Evolutionary conservation across 257 asterid genomes (phyloP), one percentile per base, ranked within the genome.

Genomic region (Ophiorrhiza pumila): DNA sequence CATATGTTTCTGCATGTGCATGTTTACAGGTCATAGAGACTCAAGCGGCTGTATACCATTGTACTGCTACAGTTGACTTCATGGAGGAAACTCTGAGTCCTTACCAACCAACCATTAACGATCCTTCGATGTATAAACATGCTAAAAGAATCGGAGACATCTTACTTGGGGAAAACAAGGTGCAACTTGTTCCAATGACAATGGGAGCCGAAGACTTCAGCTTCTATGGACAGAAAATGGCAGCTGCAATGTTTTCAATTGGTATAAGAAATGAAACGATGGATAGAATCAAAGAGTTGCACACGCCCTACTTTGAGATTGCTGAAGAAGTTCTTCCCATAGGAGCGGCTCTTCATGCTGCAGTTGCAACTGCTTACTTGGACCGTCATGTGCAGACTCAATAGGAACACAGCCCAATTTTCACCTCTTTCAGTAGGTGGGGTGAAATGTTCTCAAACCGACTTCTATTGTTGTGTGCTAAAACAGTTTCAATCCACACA

Each of bases 191-290:
- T 35, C 69, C 77, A 0, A 72, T 76, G 76, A 39, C 49, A 0
- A 87, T 88, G 98, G 98, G 86, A 47, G 91, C 98, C 0, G 98
- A 93, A 83, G 97, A 93, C 75, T 93, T 93, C 89, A 85, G 97
- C 73, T 91, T 91, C 79, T 93, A 88, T 29, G 77, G 91, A 8
- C 85, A 87, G 76, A 89, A 84, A 74, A 82, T 85, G 71, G 78
- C 89, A 0, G 92, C 96, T 6, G 84, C 97, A 4, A 79, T 89
- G 78, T 91, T 84, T 57, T 12, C 27, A 47, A 85, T 90, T 4
- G 96, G 96, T 1, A 34, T 69, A 1, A 77, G 81, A 79, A 88
- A 92, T 63, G 81, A 82, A 65, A 85, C 89, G 2, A 72, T 64
- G 78, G 65, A 71, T 59, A 18, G 84, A 9, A 35, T 72, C 11